phyloP scores from a whole-genome alignment of 805 yeast species.

The Starmerella roubikii region DNA sequence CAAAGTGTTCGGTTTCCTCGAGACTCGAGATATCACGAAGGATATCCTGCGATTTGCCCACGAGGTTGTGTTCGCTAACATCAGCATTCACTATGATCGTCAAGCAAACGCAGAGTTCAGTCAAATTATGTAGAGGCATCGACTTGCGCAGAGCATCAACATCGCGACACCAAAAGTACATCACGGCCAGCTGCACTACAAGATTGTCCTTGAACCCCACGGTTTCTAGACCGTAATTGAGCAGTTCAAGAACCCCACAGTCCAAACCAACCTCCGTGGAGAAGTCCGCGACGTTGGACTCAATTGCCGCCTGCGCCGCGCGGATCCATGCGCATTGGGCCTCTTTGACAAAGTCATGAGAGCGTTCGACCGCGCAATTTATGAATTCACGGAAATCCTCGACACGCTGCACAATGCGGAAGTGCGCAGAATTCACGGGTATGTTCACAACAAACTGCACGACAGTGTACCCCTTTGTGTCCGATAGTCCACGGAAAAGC shows the following conservation, averaged over 20 bases:
- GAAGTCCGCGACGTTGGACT: neutral
- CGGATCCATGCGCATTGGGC: constrained; percentile 4
- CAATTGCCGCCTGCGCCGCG: constrained; percentile 1
- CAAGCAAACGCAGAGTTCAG: constrained; percentile 13
- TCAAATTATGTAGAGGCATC: constrained; percentile 3
- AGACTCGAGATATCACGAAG: constrained; percentile 7
- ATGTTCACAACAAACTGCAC: constrained; percentile 1
- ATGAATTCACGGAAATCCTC: constrained; percentile 1
- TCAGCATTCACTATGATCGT: constrained; percentile 6
- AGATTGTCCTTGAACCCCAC: neutral
- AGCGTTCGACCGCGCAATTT: neutral
- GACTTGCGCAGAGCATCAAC: constrained; percentile 2
- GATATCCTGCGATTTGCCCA: constrained; percentile 10
- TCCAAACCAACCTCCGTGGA: neutral
- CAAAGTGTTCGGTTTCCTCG: constrained; percentile 8
- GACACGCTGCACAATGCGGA: neutral
- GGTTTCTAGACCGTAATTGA: constrained; percentile 1
- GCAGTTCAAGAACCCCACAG: constrained; percentile 4
- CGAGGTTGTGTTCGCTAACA: neutral
- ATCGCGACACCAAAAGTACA: constrained; percentile 13
- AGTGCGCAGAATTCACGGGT: neutral
- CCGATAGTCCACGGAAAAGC: constrained; percentile 14
- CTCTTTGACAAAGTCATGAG: neutral
- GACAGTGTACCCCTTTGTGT: constrained; percentile 3
- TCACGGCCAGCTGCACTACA: constrained; percentile 2